Base-by-base conservation (phyloP, 192 early-diverging fungal species). In the Obelidium mucronatum region DNA sequence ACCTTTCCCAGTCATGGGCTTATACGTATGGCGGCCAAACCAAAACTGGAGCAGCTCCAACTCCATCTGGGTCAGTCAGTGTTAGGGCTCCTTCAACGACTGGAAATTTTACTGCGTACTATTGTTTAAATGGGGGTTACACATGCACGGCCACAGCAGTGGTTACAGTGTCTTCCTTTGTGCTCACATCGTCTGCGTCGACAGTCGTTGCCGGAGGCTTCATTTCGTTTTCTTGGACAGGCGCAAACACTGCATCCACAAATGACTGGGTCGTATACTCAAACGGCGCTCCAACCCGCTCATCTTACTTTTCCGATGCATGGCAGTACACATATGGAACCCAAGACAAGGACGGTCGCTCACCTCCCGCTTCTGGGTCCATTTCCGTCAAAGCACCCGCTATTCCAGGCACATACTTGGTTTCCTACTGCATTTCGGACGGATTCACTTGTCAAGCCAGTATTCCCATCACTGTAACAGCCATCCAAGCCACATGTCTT, bases 271-370 rank as follows among this genome's bases (percentile, higher is more conserved):
- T 67, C 19, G 22, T 67, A 11, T 67, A 40, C 36, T 13, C 40
- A 8, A 52, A 30, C 6, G 22, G 13, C 13, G 48, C 30, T 0
- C 42, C 66, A 2, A 51, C 66, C 1, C 2, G 17, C 19, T 53
- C 66, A 0, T 51, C 42, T 30, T 67, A 35, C 40, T 31, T 51
- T 17, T 15, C 6, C 0, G 74, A 63, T 52, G 72, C 36, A 15
- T 75, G 74, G 74, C 74, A 75, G 31, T 75, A 72, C 53, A 55
- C 65, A 4, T 75, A 75, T 35, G 58, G 74, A 19, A 15, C 19
- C 19, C n/a, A 24, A 37, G 15, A 44, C 52, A 42, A 75, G 37
- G 19, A 30, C 35, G 53, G 53, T 28, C 19, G 24, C 15, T 5
- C 40, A 17, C 8, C 63, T 15, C 26, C 74, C 11, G 24, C 11